Evolutionary conservation across 768 basidiomycete genomes (phyloP).

Genomic region (Termitomyces sp.): DNA sequence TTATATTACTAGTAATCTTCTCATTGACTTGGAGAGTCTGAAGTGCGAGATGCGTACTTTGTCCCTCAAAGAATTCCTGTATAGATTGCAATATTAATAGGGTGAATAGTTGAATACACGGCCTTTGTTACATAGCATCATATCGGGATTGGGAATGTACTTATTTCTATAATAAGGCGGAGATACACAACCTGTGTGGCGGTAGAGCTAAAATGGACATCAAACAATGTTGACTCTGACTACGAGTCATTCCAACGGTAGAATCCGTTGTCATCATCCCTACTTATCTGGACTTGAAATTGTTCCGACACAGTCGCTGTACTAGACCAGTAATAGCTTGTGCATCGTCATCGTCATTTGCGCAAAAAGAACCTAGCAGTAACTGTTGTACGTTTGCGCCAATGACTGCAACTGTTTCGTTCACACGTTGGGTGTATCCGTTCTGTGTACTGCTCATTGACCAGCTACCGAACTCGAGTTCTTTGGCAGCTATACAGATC

Average conservation of each 20-base stretch:
- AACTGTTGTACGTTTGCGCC: conserved; percentile 18
- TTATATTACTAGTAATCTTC: too few relatives aligned
- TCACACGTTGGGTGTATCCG: conserved; percentile 41
- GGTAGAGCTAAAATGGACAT: too few relatives aligned
- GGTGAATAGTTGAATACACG: too few relatives aligned
- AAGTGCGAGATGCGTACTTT: too few relatives aligned
- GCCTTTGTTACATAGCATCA: too few relatives aligned
- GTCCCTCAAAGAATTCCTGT: too few relatives aligned
- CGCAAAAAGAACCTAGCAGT: conserved; percentile 15
- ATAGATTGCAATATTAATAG: too few relatives aligned
- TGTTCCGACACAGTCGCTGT: conserved; percentile 16
- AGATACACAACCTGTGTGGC: too few relatives aligned
- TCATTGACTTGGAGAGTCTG: too few relatives aligned
- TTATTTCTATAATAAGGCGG: too few relatives aligned
- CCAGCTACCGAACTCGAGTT: conserved; percentile 42
- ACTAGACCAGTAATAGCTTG: conserved; percentile 29
- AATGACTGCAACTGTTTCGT: conserved; percentile 28
- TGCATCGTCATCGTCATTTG: conserved; percentile 30
- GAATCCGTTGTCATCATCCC: background rate
- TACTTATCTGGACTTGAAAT: background rate
- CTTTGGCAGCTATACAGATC: conserved; percentile 34
- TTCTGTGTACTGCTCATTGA: conserved; percentile 43
- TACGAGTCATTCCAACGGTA: too few relatives aligned
- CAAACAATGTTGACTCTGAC: background rate
- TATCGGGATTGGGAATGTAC: too few relatives aligned